Conservation (phyloP, 208 protist genomes). For the Trichomonas vaginalis region DNA sequence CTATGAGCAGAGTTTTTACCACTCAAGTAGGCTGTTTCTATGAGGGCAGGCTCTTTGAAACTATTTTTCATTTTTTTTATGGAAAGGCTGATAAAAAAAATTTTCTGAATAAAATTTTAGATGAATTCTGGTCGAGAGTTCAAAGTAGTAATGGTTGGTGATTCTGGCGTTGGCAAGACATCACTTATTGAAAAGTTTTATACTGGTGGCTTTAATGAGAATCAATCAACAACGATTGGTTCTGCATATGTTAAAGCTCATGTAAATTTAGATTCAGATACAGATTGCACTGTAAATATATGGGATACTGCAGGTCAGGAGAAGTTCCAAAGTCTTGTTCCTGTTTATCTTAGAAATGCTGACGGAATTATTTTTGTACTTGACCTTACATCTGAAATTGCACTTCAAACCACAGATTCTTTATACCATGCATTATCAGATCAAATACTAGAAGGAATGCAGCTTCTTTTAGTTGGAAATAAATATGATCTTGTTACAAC, state of each 20-base stretch:
- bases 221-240: not conserved
- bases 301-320: constrained; percentile 10
- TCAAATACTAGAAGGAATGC: not conserved
- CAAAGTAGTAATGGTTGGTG: constrained; percentile 16
- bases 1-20: too few relatives aligned
- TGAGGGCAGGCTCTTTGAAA: too few relatives aligned
- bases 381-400: not conserved
- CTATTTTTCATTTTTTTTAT: too few relatives aligned
- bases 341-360: not conserved
- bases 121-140: too few relatives aligned
- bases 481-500: not conserved
- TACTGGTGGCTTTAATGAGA: constrained; percentile 11
- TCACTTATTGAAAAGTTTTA: constrained; percentile 20
- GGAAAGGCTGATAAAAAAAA: too few relatives aligned
- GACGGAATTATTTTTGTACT: not conserved
- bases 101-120: too few relatives aligned
- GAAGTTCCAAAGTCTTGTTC: not conserved
- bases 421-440: not conserved
- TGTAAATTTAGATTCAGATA: not conserved
- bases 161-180: constrained; percentile 29
- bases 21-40: too few relatives aligned
- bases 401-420: not conserved
- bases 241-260: not conserved
- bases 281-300: not conserved
- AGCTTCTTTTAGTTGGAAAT: not conserved